Conservation (phyloP, 768 basidiomycete genomes). For the Daedaleopsis nitida region DNA sequence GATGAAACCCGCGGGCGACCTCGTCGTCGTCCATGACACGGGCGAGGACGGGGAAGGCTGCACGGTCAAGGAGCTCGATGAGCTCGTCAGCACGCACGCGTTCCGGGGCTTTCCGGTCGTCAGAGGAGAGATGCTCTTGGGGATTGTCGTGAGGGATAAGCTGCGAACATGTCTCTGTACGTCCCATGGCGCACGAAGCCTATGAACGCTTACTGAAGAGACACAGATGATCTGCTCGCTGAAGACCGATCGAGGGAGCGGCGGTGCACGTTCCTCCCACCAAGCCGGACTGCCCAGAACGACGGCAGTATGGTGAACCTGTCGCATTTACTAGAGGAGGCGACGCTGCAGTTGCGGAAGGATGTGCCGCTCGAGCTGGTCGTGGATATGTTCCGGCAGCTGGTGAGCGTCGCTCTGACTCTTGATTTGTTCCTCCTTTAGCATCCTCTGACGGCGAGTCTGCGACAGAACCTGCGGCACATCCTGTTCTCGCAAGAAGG, state of each 20-base stretch:
- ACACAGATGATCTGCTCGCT: slow-evolving; percentile 25
- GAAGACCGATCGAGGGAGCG: slow-evolving; percentile 23
- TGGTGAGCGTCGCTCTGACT: slow-evolving; percentile 40
- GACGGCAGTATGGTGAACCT: slow-evolving; percentile 30
- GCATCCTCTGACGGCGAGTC: slow-evolving; percentile 9
- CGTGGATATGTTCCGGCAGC: slow-evolving; percentile 73
- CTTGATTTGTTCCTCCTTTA: not conserved
- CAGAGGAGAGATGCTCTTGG: slow-evolving; percentile 50
- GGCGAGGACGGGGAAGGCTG: slow-evolving; percentile 32
- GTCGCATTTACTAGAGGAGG: slow-evolving; percentile 41
- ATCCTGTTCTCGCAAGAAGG: slow-evolving; percentile 67
- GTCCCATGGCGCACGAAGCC: not conserved
- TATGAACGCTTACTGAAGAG: too few relatives aligned
- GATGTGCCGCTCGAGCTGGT: slow-evolving; percentile 73
- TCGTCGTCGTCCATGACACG: slow-evolving; percentile 51
- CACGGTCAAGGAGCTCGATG: slow-evolving; percentile 51
- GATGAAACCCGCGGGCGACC: slow-evolving; percentile 54
- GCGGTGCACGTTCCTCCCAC: slow-evolving; percentile 25
- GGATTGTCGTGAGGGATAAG: slow-evolving; percentile 62
- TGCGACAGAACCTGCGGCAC: slow-evolving; percentile 61
- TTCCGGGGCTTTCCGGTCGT: slow-evolving; percentile 72
- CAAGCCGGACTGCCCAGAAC: slow-evolving; percentile 5
- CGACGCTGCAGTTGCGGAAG: slow-evolving; percentile 63
- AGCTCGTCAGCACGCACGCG: slow-evolving; percentile 43
- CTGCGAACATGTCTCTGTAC: slow-evolving; percentile 42